Evolutionary conservation across 768 basidiomycete species (phyloP), one percentile per base, ranked within the genome.

Genomic region (Pulveroboletus sp.): DNA sequence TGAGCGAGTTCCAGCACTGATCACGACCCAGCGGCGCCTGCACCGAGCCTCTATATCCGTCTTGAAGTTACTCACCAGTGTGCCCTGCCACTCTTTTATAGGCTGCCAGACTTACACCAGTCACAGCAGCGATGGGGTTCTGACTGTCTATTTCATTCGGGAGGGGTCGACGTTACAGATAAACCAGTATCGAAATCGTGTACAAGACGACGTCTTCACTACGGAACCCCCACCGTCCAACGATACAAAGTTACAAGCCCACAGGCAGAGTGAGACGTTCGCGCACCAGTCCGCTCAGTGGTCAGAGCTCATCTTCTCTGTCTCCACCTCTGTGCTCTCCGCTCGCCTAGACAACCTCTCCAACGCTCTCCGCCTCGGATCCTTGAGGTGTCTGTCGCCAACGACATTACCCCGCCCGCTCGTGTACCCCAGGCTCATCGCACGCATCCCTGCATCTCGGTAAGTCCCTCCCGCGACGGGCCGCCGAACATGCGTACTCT

Each of bases 351-450:
- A 50, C 31, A 57, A 0, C 28, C 52, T 45, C 44, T 57, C 63
- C 36, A 66, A 24, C 1, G 64, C 65, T 12, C 57, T 45, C 50
- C 66, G 55, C 24, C 65, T 57, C 28, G 64, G 56, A 10, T 66
- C 55, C 8, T 12, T 28, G n/a, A 36, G 45, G 21, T 21, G 21
- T 21, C 21, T 21, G 21, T 21, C 21, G 21, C 21, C 21, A 21
- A 21, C 21, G 3, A 21, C 21, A 21, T 21, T 21, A 21, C 41
- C 28, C 36, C 40, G 50, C 41, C 59, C 62, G 21, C 47, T 57
- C 41, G 56, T 39, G 43, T 64, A 52, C 10, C 66, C 66, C 54
- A 69, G 51, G 33, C 66, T 67, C 43, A 57, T 40, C 33, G 65
- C 55, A 7, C 66, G 67, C 40, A 47, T 31, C 0, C 67, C 67